Conservation (phyloP, 306 rosid species). For the Psophocarpus tetragonolobus region DNA sequence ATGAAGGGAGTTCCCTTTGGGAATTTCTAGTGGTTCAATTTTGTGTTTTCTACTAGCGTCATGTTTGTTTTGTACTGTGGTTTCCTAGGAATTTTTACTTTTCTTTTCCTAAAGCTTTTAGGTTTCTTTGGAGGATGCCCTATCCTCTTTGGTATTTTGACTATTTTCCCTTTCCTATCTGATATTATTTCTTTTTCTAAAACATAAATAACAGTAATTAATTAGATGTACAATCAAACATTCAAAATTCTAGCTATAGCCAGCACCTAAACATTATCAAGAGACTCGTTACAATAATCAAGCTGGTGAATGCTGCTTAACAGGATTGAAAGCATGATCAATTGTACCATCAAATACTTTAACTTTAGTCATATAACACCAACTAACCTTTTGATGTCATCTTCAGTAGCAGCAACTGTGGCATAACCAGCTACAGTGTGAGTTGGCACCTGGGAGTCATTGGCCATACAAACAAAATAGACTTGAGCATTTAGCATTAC, state of each 20-base stretch:
- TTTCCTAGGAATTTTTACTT: background rate
- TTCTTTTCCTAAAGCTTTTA: background rate
- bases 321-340: constrained; percentile 10
- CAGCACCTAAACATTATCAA: background rate
- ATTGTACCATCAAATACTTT: constrained; percentile 15
- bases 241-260: background rate
- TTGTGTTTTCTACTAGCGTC: constrained; percentile 2
- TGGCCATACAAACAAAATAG: constrained; percentile 4
- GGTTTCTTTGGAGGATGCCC: constrained; percentile 18
- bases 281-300: background rate
- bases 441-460: constrained; percentile 67
- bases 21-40: background rate
- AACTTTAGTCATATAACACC: background rate
- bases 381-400: constrained; percentile 65
- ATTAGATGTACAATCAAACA: background rate
- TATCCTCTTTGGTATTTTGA: constrained; percentile 1
- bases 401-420: constrained; percentile 60
- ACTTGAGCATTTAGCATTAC: constrained; percentile 19
- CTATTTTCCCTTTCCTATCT: background rate
- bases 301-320: constrained; percentile 15
- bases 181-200: background rate
- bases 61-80: background rate
- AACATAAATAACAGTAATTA: background rate
- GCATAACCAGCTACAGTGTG: constrained; percentile 68
- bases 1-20: background rate